Conservation (phyloP, 2,329 filamentous ascomycete species). For the Penicillium concentricum region DNA sequence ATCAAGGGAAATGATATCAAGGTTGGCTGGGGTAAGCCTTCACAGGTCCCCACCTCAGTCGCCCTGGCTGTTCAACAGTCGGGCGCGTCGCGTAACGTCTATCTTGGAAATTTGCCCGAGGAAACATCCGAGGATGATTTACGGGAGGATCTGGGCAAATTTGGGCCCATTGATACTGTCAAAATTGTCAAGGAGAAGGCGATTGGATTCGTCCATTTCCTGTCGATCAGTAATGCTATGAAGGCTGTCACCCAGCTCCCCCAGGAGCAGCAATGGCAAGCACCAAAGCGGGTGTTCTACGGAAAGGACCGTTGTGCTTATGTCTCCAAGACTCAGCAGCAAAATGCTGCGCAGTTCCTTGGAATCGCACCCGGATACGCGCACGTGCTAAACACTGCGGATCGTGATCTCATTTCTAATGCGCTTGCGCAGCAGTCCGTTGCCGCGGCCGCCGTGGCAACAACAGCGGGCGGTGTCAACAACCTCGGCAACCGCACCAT, state of each 20-base stretch:
- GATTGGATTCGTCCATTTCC: conserved; percentile 95
- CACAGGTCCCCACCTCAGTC: conserved; percentile 94
- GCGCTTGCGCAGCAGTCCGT: conserved; percentile 96
- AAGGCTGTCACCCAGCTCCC: conserved; percentile 96
- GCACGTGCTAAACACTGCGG: conserved; percentile 91
- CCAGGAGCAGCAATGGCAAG: conserved; percentile 95
- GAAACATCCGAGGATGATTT: conserved; percentile 89
- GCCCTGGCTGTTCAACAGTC: conserved; percentile 97
- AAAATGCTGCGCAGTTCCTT: conserved; percentile 96
- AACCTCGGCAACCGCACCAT: conserved; percentile 97
- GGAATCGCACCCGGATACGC: conserved; percentile 96
- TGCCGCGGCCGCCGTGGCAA: conserved; percentile 92
- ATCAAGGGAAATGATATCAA: conserved; percentile 99
- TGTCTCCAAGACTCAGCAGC: conserved; percentile 98
- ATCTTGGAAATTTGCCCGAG: conserved; percentile 88
- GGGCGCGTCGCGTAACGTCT: conserved; percentile 93
- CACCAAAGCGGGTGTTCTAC: conserved; percentile 93
- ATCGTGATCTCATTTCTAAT: conserved; percentile 94
- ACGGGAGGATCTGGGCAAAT: conserved; percentile 92
- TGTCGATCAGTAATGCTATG: conserved; percentile 96
- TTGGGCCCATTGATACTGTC: conserved; percentile 92
- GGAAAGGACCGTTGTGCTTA: conserved; percentile 98
- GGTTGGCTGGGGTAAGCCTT: conserved; percentile 98
- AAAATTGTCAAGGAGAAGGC: conserved; percentile 98
- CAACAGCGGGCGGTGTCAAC: conserved; percentile 92